phyloP scores from a whole-genome alignment of 768 basidiomycete species.

The Lactarius quietus region DNA sequence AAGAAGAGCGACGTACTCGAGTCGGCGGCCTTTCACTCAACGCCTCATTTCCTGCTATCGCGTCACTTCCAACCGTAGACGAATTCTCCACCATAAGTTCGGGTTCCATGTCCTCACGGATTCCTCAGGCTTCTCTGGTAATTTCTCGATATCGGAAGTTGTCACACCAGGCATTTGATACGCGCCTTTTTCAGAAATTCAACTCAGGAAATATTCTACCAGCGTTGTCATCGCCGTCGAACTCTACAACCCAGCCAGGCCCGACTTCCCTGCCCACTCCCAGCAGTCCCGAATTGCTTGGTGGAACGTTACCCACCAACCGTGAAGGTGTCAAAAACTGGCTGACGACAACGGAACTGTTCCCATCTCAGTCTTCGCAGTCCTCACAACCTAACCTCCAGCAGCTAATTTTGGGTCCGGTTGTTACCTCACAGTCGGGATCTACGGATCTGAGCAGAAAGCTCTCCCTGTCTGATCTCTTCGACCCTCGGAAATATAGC shows the following conservation, averaged over 20 bases:
- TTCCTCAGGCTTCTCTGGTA: constrained; percentile 46
- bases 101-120: constrained; percentile 47
- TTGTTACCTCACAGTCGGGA: constrained; percentile 33
- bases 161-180: constrained; percentile 68
- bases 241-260: constrained; percentile 49
- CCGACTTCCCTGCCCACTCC: constrained; percentile 38
- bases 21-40: constrained; percentile 49
- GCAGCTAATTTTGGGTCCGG: constrained; percentile 31
- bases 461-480: constrained; percentile 63
- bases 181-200: constrained; percentile 56
- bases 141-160: constrained; percentile 55
- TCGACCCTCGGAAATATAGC: constrained; percentile 52
- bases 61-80: constrained; percentile 41
- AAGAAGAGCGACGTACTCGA: constrained; percentile 60
- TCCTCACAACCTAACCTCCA: constrained; percentile 21
- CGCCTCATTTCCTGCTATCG: constrained; percentile 48
- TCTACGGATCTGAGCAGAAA: constrained; percentile 51
- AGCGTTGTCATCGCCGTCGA: constrained; percentile 39
- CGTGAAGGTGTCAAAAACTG: constrained; percentile 79
- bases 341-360: constrained; percentile 60
- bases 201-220: constrained; percentile 39
- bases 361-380: constrained; percentile 42
- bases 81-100: constrained; percentile 43
- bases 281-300: constrained; percentile 33
- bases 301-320: constrained; percentile 62